These are phyloP conservation scores for Pythium guiyangense DNA, from an alignment of 352 stramenopile species.

Conservation along the genomic window DNA sequence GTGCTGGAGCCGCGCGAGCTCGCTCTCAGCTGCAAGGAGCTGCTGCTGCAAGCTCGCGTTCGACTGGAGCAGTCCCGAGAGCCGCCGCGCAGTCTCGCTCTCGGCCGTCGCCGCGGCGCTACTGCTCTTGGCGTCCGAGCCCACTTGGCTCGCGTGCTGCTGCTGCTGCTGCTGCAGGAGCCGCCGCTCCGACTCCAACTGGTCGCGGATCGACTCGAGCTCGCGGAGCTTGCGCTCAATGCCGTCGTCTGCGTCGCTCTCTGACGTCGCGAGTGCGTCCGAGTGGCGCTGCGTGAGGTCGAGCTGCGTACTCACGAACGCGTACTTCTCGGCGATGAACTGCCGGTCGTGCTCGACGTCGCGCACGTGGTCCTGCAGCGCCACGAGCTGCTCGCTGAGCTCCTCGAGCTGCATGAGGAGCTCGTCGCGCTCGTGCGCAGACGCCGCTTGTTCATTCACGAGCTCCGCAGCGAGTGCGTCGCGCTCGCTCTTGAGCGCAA, in stretches of 20 bases:
- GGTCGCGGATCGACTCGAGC: constrained; percentile 11
- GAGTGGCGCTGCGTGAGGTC: constrained; percentile 22
- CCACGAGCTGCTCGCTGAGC: constrained; percentile 7
- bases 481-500: constrained; percentile 16
- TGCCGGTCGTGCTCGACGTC: constrained; percentile 29
- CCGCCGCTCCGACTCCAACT: constrained; percentile 5
- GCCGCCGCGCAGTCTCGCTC: background rate
- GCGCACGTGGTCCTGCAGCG: constrained; percentile 5
- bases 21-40: constrained; percentile 10
- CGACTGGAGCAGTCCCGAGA: constrained; percentile 8
- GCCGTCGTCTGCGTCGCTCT: background rate
- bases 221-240: constrained; percentile 7
- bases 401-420: constrained; percentile 15
- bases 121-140: background rate
- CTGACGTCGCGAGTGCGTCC: background rate
- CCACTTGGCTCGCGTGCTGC: background rate
- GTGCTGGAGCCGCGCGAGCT: constrained; percentile 1
- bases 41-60: constrained; percentile 13
- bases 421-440: constrained; percentile 15
- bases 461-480: constrained; percentile 13
- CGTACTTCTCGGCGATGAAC: constrained; percentile 31
- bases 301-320: constrained; percentile 25
- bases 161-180: constrained; percentile 1
- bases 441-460: constrained; percentile 17
- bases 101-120: background rate